Evolutionary conservation across 2,329 filamentous ascomycete genomes (phyloP).

Genomic region (Pseudogymnoascus sp.): DNA sequence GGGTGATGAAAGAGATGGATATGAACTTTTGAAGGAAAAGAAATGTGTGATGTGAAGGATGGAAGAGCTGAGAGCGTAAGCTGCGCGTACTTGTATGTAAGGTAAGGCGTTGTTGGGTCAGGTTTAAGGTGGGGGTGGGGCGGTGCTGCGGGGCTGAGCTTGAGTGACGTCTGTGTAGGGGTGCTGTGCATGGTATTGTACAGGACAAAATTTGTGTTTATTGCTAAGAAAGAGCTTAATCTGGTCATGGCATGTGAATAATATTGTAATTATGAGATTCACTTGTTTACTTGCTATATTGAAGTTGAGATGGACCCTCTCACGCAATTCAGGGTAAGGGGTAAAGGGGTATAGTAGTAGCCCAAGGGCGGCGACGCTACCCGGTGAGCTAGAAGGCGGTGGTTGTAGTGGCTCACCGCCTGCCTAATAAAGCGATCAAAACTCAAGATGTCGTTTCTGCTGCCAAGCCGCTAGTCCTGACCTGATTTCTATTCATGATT

Average conservation of each 20-base stretch:
- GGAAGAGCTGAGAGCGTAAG: not conserved
- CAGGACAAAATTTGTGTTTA: not conserved
- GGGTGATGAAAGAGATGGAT: not conserved
- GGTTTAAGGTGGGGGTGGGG: not conserved
- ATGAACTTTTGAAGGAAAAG: not conserved
- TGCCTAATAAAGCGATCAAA: not conserved
- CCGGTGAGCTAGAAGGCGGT: not conserved
- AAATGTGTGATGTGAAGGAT: not conserved
- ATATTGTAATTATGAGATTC: not conserved
- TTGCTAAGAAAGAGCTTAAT: not conserved
- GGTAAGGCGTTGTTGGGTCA: not conserved
- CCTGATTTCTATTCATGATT: no score
- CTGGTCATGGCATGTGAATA: not conserved
- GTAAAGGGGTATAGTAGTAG: not conserved
- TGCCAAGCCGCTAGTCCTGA: not conserved
- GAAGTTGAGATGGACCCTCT: not conserved
- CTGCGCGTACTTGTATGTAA: not conserved
- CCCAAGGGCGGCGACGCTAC: not conserved
- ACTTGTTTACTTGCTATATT: not conserved
- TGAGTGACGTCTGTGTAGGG: not conserved
- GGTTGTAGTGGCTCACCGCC: not conserved
- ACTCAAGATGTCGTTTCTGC: not conserved
- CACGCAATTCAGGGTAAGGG: not conserved
- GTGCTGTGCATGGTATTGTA: not conserved
- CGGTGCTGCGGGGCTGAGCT: constrained; percentile 4